phyloP scores from a whole-genome alignment of 2,329 filamentous ascomycete species.

The Colletotrichum gloeosporioides region DNA sequence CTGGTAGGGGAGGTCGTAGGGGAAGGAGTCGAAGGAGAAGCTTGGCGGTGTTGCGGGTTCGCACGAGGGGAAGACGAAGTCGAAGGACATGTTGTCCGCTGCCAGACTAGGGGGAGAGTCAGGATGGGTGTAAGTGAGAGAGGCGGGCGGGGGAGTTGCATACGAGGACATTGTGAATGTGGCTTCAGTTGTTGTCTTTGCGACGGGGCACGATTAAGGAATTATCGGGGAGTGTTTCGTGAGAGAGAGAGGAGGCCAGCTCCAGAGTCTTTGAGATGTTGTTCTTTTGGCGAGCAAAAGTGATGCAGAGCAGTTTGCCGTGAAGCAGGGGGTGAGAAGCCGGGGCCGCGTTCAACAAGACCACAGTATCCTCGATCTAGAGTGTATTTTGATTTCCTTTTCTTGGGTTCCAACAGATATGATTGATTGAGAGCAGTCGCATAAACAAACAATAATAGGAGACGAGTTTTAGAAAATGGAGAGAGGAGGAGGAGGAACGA shows the following conservation, averaged over 20 bases:
- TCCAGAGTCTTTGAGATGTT: constrained; percentile 8
- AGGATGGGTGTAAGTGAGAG: constrained; percentile 29
- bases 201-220: constrained; percentile 21
- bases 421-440: background rate
- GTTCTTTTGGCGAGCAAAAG: background rate
- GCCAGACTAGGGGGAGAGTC: constrained; percentile 54
- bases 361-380: constrained; percentile 30
- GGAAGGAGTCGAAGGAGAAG: constrained; percentile 61
- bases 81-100: constrained; percentile 65
- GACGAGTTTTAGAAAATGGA: background rate
- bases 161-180: constrained; percentile 48
- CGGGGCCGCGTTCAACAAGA: constrained; percentile 23
- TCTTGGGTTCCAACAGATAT: constrained; percentile 11
- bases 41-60: constrained; percentile 56
- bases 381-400: background rate
- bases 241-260: constrained; percentile 19
- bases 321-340: constrained; percentile 23
- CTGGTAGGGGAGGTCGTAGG: constrained; percentile 59
- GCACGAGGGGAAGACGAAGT: constrained; percentile 63
- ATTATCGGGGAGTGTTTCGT: constrained; percentile 9
- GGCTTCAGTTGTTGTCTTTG: constrained; percentile 17
- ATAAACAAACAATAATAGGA: constrained; percentile 7
- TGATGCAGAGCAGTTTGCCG: constrained; percentile 18
- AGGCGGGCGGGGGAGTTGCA: constrained; percentile 18
- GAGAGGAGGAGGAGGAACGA: background rate